Percentiles rank a stretch among this genome's conserved stretches.
phyloP scores from a whole-genome alignment of 257 asterid genomes.

The Penstemon barbatus region DNA sequence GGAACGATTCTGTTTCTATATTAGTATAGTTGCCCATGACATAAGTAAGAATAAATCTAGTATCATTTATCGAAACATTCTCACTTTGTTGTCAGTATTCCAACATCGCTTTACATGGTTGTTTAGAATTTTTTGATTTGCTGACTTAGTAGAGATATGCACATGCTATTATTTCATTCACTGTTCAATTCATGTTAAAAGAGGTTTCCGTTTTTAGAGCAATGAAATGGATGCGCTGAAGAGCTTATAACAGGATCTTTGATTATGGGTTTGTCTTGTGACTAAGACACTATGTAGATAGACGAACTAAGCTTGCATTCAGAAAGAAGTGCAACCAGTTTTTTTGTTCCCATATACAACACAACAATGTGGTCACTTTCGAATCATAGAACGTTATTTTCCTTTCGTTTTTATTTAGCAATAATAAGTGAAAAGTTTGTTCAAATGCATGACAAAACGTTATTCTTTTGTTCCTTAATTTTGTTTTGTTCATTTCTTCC shows the following conservation, averaged over 20 bases:
- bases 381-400: constrained; percentile 7
- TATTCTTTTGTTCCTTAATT: constrained; percentile 8
- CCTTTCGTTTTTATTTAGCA: constrained; percentile 15
- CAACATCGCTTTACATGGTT: constrained; percentile 1
- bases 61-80: constrained; percentile 22
- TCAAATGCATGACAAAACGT: not conserved
- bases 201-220: constrained; percentile 18
- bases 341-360: constrained; percentile 10
- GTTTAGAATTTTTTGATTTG: constrained; percentile 11
- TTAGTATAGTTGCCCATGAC: constrained; percentile 10
- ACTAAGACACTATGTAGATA: constrained; percentile 3
- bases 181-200: not conserved
- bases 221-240: constrained; percentile 9
- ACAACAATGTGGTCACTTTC: constrained; percentile 12
- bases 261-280: constrained; percentile 19
- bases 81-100: constrained; percentile 22
- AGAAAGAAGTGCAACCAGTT: constrained; percentile 2
- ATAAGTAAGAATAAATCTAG: constrained; percentile 17
- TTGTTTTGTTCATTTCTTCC: not conserved
- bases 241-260: constrained; percentile 13
- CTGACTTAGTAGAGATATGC: constrained; percentile 20
- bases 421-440: not conserved
- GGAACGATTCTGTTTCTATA: not conserved
- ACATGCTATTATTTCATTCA: constrained; percentile 8
- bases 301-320: constrained; percentile 15